phyloP scores from a whole-genome alignment of 352 stramenopile species.

The Pythium aristosporum region DNA sequence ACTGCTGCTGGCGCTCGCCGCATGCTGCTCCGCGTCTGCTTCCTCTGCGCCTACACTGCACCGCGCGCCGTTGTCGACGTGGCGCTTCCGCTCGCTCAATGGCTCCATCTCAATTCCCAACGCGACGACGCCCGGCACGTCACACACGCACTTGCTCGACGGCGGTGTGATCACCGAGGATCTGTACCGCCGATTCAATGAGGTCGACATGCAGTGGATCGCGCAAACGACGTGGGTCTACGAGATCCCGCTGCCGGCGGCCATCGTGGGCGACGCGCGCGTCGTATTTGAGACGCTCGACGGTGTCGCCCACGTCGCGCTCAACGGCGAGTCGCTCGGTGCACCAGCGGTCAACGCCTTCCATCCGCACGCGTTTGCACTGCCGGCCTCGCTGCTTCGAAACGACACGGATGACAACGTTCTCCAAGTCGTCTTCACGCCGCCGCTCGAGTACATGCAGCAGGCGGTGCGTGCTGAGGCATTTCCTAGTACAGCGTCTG shows the following conservation, averaged over 20 bases:
- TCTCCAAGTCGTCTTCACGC: constrained; percentile 58
- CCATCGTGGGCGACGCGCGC: not conserved
- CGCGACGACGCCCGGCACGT: constrained; percentile 57
- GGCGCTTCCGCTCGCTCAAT: constrained; percentile 54
- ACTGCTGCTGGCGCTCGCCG: not conserved
- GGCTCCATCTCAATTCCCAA: constrained; percentile 55
- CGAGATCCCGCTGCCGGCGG: constrained; percentile 41
- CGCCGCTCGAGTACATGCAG: constrained; percentile 51
- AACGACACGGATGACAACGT: constrained; percentile 34
- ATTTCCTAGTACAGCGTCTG: no score
- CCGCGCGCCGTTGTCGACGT: constrained; percentile 34
- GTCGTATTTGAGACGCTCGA: constrained; percentile 75
- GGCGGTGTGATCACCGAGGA: constrained; percentile 48
- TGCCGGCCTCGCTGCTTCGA: constrained; percentile 25
- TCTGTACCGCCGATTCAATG: constrained; percentile 73
- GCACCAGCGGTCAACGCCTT: constrained; percentile 64
- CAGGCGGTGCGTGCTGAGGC: constrained; percentile 34
- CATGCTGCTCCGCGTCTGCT: constrained; percentile 1
- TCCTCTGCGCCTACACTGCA: not conserved
- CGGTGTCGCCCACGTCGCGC: constrained; percentile 56
- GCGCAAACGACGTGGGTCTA: constrained; percentile 74
- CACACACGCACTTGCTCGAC: constrained; percentile 68
- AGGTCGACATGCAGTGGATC: constrained; percentile 66
- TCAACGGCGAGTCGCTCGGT: constrained; percentile 58
- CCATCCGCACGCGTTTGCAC: constrained; percentile 46